phyloP scores from a whole-genome alignment of 129 eudicot genomes.

The Flaveria sonorensis region DNA sequence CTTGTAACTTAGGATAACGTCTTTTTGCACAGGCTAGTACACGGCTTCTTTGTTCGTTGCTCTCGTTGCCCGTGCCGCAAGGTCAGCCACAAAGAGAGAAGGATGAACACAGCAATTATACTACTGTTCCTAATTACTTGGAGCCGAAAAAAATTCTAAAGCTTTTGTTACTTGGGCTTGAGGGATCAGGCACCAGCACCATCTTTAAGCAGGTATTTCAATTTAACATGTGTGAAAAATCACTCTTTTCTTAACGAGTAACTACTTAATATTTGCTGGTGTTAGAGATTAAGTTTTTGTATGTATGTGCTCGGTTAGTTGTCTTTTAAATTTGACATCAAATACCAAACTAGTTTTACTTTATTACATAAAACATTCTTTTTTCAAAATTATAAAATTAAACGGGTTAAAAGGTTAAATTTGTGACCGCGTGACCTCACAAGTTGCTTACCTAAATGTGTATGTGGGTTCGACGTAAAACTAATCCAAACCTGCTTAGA shows the following conservation, averaged over 20 bases:
- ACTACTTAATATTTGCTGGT: not conserved
- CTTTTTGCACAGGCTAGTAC: conserved; percentile 71
- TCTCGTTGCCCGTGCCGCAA: conserved; percentile 88
- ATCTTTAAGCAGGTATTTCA: conserved; percentile 55
- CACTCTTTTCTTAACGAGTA: not conserved
- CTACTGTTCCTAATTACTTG: conserved; percentile 68
- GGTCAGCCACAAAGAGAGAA: conserved; percentile 74
- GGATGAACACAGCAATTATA: conserved; percentile 81
- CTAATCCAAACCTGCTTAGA: too few relatives aligned
- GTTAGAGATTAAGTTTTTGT: not conserved
- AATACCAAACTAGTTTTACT: not conserved
- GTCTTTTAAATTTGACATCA: not conserved
- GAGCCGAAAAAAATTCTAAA: conserved; percentile 68
- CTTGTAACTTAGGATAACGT: conserved; percentile 21
- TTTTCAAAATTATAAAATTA: not conserved
- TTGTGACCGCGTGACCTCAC: too few relatives aligned
- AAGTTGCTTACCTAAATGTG: too few relatives aligned
- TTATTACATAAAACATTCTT: not conserved
- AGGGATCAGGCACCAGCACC: conserved; percentile 62
- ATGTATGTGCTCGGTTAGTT: not conserved
- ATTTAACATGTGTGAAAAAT: too few relatives aligned
- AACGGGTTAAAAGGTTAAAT: not conserved
- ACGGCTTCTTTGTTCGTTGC: conserved; percentile 64
- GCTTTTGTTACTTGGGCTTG: conserved; percentile 50
- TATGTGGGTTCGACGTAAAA: too few relatives aligned